These are phyloP conservation scores for Scolecobasidium constrictum DNA, from an alignment of 2,329 filamentous ascomycete genomes.

Conservation along the genomic window DNA sequence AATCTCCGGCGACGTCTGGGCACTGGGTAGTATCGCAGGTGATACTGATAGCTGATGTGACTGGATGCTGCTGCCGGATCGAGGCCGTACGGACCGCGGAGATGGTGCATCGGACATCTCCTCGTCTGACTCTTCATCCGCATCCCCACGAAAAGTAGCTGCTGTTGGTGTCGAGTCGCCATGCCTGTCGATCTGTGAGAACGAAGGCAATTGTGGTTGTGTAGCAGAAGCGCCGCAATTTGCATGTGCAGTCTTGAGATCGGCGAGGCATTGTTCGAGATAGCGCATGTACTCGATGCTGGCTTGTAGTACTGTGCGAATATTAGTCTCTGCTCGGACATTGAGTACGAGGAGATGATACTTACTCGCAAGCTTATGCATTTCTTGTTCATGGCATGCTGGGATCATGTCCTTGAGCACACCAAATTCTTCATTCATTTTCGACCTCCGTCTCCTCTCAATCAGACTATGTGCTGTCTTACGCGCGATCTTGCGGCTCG, in stretches of 20 bases:
- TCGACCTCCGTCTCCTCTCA: slow-evolving; percentile 76
- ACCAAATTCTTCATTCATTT: slow-evolving; percentile 98
- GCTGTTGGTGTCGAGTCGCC: not conserved
- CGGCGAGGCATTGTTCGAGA: slow-evolving; percentile 74
- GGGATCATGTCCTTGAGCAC: slow-evolving; percentile 93
- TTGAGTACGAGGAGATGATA: slow-evolving; percentile 56
- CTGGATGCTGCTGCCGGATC: slow-evolving; percentile 12
- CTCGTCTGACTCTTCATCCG: slow-evolving; percentile 31
- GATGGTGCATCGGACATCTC: slow-evolving; percentile 26
- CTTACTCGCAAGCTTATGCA: slow-evolving; percentile 88
- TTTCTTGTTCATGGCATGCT: slow-evolving; percentile 83
- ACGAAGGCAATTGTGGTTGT: slow-evolving; percentile 11
- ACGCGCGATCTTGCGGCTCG: slow-evolving; percentile 85
- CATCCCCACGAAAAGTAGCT: not conserved
- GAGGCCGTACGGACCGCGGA: slow-evolving; percentile 18
- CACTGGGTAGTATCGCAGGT: slow-evolving; percentile 25
- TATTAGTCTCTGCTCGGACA: slow-evolving; percentile 6
- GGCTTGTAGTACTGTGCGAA: slow-evolving; percentile 45
- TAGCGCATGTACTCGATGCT: slow-evolving; percentile 96
- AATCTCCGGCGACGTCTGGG: slow-evolving; percentile 2
- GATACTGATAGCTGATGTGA: slow-evolving; percentile 24
- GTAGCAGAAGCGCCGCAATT: not conserved
- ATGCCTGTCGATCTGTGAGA: not conserved
- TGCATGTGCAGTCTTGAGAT: slow-evolving; percentile 53
- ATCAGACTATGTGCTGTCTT: slow-evolving; percentile 96